Percentiles rank a stretch among this genome's conserved stretches.
Evolutionary conservation across 306 rosid species (phyloP).

Genomic region (Glycyrrhiza uralensis): DNA sequence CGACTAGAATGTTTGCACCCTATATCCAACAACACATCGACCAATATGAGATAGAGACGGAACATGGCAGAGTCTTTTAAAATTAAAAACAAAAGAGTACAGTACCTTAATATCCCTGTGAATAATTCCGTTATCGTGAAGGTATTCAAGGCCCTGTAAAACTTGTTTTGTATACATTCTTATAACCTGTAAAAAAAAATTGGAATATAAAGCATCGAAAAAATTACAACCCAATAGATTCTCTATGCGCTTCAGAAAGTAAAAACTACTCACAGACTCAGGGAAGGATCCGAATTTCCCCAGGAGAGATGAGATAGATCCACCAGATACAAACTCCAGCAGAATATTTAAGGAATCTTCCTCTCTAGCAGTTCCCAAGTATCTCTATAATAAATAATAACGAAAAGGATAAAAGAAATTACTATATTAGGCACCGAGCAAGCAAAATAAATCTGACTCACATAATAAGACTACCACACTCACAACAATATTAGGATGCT

Average conservation of each 20-base stretch:
- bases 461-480: conserved; percentile 33
- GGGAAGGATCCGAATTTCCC: conserved; percentile 96
- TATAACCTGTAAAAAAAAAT: conserved; percentile 52
- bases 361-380: conserved; percentile 91
- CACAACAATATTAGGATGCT: conserved; percentile 90
- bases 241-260: background rate
- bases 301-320: conserved; percentile 83
- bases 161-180: conserved; percentile 82
- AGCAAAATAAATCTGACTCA: background rate
- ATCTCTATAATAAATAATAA: conserved; percentile 45
- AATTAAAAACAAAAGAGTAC: conserved; percentile 1
- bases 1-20: conserved; percentile 98
- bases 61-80: background rate
- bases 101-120: conserved; percentile 91
- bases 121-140: conserved; percentile 82
- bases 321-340: conserved; percentile 92
- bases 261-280: conserved; percentile 68
- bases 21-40: conserved; percentile 34
- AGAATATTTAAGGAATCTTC: conserved; percentile 78
- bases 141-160: conserved; percentile 83
- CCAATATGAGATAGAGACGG: background rate
- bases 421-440: background rate
- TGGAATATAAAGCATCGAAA: conserved; percentile 1
- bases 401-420: background rate
- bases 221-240: background rate